phyloP scores from a whole-genome alignment of 805 yeast species.

The Cyberlindnera mycetangii region DNA sequence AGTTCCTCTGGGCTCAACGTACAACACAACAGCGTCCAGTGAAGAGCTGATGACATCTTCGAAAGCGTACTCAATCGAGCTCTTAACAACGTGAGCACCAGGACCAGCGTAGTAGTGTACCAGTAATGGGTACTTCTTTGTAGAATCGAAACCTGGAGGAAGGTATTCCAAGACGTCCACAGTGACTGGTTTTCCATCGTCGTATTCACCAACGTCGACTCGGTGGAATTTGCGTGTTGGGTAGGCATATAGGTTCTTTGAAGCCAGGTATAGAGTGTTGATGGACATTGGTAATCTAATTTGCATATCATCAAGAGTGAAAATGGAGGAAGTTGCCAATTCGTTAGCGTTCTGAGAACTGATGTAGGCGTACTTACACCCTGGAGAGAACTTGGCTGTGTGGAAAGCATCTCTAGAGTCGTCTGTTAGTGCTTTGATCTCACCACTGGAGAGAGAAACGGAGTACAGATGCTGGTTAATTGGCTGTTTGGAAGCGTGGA shows the following conservation, averaged over 20 bases:
- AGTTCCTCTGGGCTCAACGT: constrained; percentile 97
- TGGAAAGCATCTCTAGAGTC: constrained; percentile 58
- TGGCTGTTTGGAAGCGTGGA: constrained; percentile 61
- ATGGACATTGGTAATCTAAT: constrained; percentile 9
- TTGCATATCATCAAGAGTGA: constrained; percentile 39
- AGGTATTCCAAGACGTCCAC: constrained; percentile 72
- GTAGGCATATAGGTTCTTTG: constrained; percentile 39
- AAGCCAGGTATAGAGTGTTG: constrained; percentile 5
- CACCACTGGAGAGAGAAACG: constrained; percentile 26
- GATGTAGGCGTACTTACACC: constrained; percentile 63
- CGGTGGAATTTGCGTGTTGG: constrained; percentile 52
- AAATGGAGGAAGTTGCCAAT: constrained; percentile 65
- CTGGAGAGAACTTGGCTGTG: constrained; percentile 67
- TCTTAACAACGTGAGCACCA: constrained; percentile 77
- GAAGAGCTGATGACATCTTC: constrained; percentile 75
- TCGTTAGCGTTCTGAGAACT: constrained; percentile 71
- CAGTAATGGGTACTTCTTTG: constrained; percentile 65
- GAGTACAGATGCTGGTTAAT: constrained; percentile 25
- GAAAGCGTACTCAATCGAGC: constrained; percentile 58
- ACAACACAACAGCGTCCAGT: constrained; percentile 79
- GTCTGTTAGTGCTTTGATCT: constrained; percentile 44
- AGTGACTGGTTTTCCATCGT: constrained; percentile 40
- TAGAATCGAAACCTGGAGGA: constrained; percentile 68
- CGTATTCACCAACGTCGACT: constrained; percentile 43
- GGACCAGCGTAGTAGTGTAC: constrained; percentile 98